Conservation (phyloP, 2,329 filamentous ascomycete genomes). For the Mycosphaerella sp. region DNA sequence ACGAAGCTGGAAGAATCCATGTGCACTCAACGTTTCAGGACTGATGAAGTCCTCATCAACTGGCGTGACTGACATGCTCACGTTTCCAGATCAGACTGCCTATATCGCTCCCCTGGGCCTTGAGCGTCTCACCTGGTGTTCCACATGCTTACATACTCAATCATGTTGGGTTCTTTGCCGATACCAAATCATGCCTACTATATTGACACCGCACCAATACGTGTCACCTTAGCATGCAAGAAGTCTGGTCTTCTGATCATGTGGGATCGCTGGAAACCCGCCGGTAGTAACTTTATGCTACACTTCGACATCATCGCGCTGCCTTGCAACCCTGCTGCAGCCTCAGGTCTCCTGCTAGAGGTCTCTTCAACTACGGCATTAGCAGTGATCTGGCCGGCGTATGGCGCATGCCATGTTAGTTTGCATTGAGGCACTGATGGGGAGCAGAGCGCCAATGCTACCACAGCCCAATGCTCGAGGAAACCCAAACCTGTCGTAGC, state of each 20-base stretch:
- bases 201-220: too few species aligned
- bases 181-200: too few species aligned
- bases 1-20: constrained; percentile 74
- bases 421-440: too few species aligned
- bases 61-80: constrained; percentile 39
- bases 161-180: too few species aligned
- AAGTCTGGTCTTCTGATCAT: too few species aligned
- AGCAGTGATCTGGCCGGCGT: not conserved
- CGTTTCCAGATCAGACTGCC: not conserved
- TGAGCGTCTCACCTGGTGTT: not conserved
- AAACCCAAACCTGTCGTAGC: too few species aligned
- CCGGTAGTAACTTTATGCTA: not conserved
- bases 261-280: too few species aligned
- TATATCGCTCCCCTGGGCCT: not conserved
- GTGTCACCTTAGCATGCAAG: too few species aligned
- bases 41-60: constrained; percentile 46
- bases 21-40: constrained; percentile 50
- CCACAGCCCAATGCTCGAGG: too few species aligned
- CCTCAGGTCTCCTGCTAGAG: not conserved
- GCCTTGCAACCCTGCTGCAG: not conserved
- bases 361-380: not conserved
- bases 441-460: too few species aligned
- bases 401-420: too few species aligned
- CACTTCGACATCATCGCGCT: not conserved
- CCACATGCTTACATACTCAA: not conserved